Conservation (phyloP, 768 basidiomycete genomes). For the Russula vinacea region DNA sequence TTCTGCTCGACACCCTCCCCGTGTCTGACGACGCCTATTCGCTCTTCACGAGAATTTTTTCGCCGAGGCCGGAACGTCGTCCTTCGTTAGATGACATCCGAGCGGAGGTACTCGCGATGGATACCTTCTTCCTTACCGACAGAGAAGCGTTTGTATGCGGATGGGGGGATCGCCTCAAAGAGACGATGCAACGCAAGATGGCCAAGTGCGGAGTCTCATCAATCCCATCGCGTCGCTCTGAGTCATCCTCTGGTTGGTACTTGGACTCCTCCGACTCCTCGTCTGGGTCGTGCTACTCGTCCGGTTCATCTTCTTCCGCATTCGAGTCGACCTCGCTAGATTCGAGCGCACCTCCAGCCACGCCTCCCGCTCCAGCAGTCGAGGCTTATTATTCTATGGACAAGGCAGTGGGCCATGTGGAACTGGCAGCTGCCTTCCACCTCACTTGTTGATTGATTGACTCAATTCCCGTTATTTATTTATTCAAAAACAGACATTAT, state of each 20-base stretch:
- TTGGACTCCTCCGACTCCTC: background rate
- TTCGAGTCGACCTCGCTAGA: constrained; percentile 10
- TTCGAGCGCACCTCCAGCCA: background rate
- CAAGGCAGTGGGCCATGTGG: background rate
- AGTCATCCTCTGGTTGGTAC: background rate
- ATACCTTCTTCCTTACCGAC: constrained; percentile 59
- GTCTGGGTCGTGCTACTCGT: background rate
- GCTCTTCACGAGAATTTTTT: constrained; percentile 56
- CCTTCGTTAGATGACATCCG: constrained; percentile 64
- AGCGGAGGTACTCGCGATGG: constrained; percentile 49
- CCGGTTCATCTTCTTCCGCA: constrained; percentile 2
- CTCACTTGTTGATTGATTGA: background rate
- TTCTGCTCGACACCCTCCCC: constrained; percentile 5
- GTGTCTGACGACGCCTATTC: constrained; percentile 42
- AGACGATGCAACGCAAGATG: background rate
- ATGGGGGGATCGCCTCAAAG: constrained; percentile 4
- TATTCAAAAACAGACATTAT: background rate
- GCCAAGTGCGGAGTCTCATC: background rate
- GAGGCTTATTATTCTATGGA: background rate
- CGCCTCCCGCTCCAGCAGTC: constrained; percentile 12
- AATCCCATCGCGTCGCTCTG: background rate
- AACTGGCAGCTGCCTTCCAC: background rate
- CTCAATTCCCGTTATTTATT: background rate
- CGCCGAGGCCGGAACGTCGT: constrained; percentile 57
- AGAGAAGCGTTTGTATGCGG: constrained; percentile 36